These are phyloP conservation scores for Lasiosphaeria ovina DNA, from an alignment of 495 filamentous ascomycete species.

Conservation along the genomic window DNA sequence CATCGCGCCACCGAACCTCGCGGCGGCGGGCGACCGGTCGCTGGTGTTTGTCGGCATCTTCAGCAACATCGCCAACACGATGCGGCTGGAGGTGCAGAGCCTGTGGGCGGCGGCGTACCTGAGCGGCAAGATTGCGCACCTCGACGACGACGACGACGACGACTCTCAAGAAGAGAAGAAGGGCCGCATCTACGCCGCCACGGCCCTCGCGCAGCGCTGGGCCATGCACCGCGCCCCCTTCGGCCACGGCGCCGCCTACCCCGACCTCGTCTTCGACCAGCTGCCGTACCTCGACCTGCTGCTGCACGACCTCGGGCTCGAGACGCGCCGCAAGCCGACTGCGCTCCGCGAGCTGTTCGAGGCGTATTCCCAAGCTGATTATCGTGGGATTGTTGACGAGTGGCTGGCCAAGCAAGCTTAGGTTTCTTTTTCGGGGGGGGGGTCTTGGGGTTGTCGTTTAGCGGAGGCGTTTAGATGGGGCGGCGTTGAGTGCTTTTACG, in stretches of 20 bases:
- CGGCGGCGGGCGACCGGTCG: constrained; percentile 19
- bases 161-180: constrained; percentile 18
- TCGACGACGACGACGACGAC: constrained; percentile 11
- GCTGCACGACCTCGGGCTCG: constrained; percentile 55
- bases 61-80: constrained; percentile 55
- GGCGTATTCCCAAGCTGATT: constrained; percentile 51
- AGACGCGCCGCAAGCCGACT: constrained; percentile 19
- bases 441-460: no score
- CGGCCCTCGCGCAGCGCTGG: constrained; percentile 57
- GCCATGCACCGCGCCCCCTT: constrained; percentile 54
- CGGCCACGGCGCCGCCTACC: constrained; percentile 55
- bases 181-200: constrained; percentile 42
- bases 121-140: constrained; percentile 29
- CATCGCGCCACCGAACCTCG: constrained; percentile 56
- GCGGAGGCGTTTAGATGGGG: no score
- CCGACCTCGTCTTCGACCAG: constrained; percentile 64
- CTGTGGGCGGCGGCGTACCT: constrained; percentile 41
- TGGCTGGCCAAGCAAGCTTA: constrained; percentile 33
- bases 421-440: background rate
- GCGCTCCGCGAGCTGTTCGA: constrained; percentile 41
- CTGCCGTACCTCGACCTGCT: constrained; percentile 66
- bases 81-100: constrained; percentile 26
- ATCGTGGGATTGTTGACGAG: constrained; percentile 52
- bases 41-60: constrained; percentile 64
- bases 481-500: no score